Evolutionary conservation across 2,329 filamentous ascomycete genomes (phyloP), one percentile per base, ranked within the genome.

Genomic region (Fusarium sp.): DNA sequence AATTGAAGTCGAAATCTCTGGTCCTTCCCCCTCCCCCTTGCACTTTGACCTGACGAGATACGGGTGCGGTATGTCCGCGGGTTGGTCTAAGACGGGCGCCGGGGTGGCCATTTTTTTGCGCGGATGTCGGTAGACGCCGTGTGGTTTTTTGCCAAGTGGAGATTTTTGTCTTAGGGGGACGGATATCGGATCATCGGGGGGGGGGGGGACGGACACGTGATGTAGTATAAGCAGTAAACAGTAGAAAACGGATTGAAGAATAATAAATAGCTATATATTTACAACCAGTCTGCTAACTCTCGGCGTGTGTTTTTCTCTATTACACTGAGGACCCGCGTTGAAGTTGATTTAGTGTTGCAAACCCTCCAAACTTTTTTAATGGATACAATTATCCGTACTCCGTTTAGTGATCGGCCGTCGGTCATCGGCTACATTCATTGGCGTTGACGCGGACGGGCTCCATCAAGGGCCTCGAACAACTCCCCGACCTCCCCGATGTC

Each of bases 401-500:
- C 44, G 19, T 34, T 34, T 32, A 14, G 26, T 24, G 34, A 30
- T 48, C 66, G 66, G 66, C 48, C 66, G 51, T 69, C 65, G 65
- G 65, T 24, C 65, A 32, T 51, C 65, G 65, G 65, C 48, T 69
- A 62, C 62, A 53, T 44, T 54, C 65, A 68, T 68, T 68, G 65
- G 65, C 24, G 56, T 62, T 36, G 38, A 32, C n/a, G 6, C 21
- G 3, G 26, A 44, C 15, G 46, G 50, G 50, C 52, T 53, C 65
- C 60, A 51, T 68, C 56, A 51, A 52, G 42, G 39, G 52, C 62
- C 53, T n/a, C 32, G 28, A 42, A 42, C 52, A 69, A 69, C 67
- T 69, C 67, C 67, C 64, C 64, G 64, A 67, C 63, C 63, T 67
- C 64, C 64, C 67, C 66, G 66, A 68, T 26, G 24, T 26, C 24